Conservation (phyloP, 1,284 basidiomycete species). For the Cutaneotrichosporon sp. region DNA sequence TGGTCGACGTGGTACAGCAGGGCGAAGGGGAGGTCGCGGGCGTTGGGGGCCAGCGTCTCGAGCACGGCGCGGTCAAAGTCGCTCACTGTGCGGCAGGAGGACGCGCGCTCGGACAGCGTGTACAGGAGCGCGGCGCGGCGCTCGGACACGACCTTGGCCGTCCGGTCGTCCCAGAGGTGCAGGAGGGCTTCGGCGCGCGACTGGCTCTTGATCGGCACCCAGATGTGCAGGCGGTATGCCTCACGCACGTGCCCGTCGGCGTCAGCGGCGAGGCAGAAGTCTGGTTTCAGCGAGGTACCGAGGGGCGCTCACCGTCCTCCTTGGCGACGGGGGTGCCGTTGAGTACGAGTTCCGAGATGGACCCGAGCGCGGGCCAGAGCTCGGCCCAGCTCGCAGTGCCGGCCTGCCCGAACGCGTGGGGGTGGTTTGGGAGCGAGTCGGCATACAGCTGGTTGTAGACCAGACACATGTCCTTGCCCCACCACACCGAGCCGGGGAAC, state of each 20-base stretch:
- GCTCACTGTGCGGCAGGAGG: constrained; percentile 37
- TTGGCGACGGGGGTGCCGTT: constrained; percentile 43
- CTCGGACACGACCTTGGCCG: constrained; percentile 38
- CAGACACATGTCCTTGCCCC: constrained; percentile 46
- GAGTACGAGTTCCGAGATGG: constrained; percentile 43
- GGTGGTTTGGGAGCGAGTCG: constrained; percentile 39
- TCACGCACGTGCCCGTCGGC: constrained; percentile 21
- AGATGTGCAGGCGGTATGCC: constrained; percentile 42
- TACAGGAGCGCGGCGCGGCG: constrained; percentile 34
- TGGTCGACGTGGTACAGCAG: constrained; percentile 46
- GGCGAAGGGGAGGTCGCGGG: constrained; percentile 29
- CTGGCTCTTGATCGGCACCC: constrained; percentile 43
- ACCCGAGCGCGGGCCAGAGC: constrained; percentile 46
- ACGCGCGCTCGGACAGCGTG: constrained; percentile 47
- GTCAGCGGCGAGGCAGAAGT: constrained; percentile 33
- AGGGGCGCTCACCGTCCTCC: constrained; percentile 41
- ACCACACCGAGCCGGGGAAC: constrained; percentile 47
- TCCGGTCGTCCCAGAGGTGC: constrained; percentile 38
- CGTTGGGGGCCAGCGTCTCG: constrained; percentile 24
- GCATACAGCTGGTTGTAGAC: constrained; percentile 51
- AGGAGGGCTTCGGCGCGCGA: constrained; percentile 47
- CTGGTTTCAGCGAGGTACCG: constrained; percentile 7
- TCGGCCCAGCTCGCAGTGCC: constrained; percentile 46
- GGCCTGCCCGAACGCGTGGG: constrained; percentile 45
- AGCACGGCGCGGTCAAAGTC: constrained; percentile 46